phyloP scores from a whole-genome alignment of 352 stramenopile genomes.

The Pythium graminicola region DNA sequence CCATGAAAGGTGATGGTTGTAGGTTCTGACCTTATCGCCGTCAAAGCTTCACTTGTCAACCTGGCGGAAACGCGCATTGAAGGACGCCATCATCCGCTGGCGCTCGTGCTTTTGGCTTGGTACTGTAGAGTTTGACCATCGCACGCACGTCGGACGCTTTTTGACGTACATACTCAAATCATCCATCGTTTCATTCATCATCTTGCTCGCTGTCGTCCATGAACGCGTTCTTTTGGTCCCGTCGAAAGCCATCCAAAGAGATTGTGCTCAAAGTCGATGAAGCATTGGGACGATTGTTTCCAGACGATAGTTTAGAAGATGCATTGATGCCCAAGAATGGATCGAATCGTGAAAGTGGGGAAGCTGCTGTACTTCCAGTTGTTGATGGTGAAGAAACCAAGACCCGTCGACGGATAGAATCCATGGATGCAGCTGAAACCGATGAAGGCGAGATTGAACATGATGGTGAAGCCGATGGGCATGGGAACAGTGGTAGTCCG shows the following conservation, averaged over 20 bases:
- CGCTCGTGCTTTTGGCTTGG: background rate
- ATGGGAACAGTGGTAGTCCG: conserved; percentile 21
- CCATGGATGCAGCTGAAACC: conserved; percentile 25
- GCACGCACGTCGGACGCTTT: too few relatives aligned
- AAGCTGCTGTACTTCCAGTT: conserved; percentile 10
- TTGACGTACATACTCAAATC: too few relatives aligned
- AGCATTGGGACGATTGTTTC: conserved; percentile 48
- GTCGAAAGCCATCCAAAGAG: conserved; percentile 62
- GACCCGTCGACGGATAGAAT: conserved; percentile 27
- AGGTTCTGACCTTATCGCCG: too few relatives aligned
- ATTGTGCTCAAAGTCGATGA: conserved; percentile 66
- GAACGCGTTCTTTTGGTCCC: conserved; percentile 80
- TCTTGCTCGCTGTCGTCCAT: conserved; percentile 20
- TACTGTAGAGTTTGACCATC: too few relatives aligned
- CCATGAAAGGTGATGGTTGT: conserved; percentile 9
- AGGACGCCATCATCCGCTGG: background rate
- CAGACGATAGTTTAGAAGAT: conserved; percentile 48
- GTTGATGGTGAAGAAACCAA: conserved; percentile 7
- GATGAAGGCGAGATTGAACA: conserved; percentile 17
- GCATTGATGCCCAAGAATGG: conserved; percentile 38
- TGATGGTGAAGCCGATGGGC: conserved; percentile 23
- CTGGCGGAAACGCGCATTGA: background rate
- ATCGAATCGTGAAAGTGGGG: conserved; percentile 20
- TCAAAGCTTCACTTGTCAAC: conserved; percentile 16
- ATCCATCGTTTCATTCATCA: too few relatives aligned